These are phyloP conservation scores for cucumber (Cucumis sativus) DNA, from an alignment of 306 rosid species.

Conservation along the genomic window Cucumber_9930_V3 NC_026661.2:5000001-5000500, in stretches of 20 bases:
- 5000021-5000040: slow-evolving; percentile 73
- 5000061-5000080: slow-evolving; percentile 74
- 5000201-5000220: slow-evolving; percentile 47
- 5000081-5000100: slow-evolving; percentile 44
- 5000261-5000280: slow-evolving; percentile 68
- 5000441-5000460: slow-evolving; percentile 47
- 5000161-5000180: slow-evolving; percentile 72
- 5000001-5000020: slow-evolving; percentile 70
- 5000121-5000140: slow-evolving; percentile 62
- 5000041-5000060: slow-evolving; percentile 76
- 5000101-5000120: slow-evolving; percentile 42
- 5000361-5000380: slow-evolving; percentile 67
- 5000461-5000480: slow-evolving; percentile 54
- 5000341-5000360: slow-evolving; percentile 51
- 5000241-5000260: slow-evolving; percentile 88
- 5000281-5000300: slow-evolving; percentile 53
- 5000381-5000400: slow-evolving; percentile 65
- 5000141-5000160: slow-evolving; percentile 71
- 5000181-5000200: slow-evolving; percentile 45
- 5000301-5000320: slow-evolving; percentile 61
- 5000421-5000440: slow-evolving; percentile 39
- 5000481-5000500: slow-evolving; percentile 43
- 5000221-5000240: slow-evolving; percentile 63
- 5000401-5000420: slow-evolving; percentile 41
- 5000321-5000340: slow-evolving; percentile 59